These are phyloP conservation scores for Vitis rotundifolia DNA, from an alignment of 164 flowering plant genomes.

Conservation along the genomic window DNA sequence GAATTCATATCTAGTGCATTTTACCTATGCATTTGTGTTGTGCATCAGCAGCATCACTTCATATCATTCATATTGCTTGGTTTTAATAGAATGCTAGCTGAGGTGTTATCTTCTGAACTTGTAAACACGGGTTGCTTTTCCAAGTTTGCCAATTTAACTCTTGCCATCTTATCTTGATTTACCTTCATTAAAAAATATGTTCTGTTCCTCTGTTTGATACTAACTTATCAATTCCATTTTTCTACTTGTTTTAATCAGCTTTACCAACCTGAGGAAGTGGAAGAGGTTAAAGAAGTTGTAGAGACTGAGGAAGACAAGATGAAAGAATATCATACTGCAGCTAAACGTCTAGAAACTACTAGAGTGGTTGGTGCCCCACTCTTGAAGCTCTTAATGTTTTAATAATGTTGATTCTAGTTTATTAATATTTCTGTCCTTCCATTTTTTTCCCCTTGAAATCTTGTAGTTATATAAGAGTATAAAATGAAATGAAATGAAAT, in stretches of 20 bases:
- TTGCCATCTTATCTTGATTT: not conserved
- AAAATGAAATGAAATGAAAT: too few relatives aligned
- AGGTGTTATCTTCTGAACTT: not conserved
- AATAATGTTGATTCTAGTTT: not conserved
- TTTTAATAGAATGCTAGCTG: not conserved
- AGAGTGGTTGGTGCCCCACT: conserved; percentile 50
- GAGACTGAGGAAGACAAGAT: conserved; percentile 53
- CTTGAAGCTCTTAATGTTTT: conserved; percentile 1
- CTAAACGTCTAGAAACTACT: conserved; percentile 65
- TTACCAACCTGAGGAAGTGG: conserved; percentile 65
- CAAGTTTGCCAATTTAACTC: not conserved
- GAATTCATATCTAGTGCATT: too few relatives aligned
- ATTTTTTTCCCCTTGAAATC: not conserved
- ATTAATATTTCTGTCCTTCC: not conserved
- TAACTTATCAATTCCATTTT: not conserved
- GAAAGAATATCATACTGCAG: conserved; percentile 80
- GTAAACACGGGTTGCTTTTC: not conserved
- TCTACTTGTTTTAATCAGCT: conserved; percentile 43
- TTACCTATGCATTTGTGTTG: too few relatives aligned
- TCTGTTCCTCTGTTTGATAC: not conserved
- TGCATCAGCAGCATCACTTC: too few relatives aligned
- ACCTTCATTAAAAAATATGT: not conserved
- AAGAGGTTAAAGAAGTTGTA: conserved; percentile 60
- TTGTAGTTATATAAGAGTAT: too few relatives aligned
- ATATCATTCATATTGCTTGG: not conserved